phyloP scores from a whole-genome alignment of 2,329 filamentous ascomycete genomes.

The Tympanopsis confertula region DNA sequence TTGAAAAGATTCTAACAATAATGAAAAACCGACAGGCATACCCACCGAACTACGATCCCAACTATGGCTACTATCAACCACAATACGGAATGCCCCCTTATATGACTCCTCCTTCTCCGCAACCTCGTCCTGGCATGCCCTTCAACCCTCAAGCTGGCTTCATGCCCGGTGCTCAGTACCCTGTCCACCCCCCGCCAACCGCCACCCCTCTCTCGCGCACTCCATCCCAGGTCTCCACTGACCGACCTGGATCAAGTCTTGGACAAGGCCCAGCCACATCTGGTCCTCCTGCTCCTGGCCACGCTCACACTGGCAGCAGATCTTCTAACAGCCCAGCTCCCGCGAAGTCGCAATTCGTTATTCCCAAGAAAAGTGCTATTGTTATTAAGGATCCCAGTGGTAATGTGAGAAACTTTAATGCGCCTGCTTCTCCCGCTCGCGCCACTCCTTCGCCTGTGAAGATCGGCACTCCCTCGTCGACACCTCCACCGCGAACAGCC shows the following conservation, averaged over 20 bases:
- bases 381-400: conserved; percentile 80
- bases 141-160: conserved; percentile 32
- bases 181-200: conserved; percentile 30
- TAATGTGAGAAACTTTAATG: conserved; percentile 55
- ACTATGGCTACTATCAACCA: background rate
- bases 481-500: conserved; percentile 66
- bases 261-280: conserved; percentile 48
- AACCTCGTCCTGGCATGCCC: conserved; percentile 22
- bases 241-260: conserved; percentile 52
- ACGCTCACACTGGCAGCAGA: background rate
- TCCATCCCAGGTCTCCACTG: conserved; percentile 46
- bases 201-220: conserved; percentile 68
- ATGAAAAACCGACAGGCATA: conserved; percentile 56
- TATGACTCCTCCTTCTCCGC: conserved; percentile 1
- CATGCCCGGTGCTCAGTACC: conserved; percentile 25
- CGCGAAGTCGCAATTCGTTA: conserved; percentile 30
- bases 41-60: conserved; percentile 22
- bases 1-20: conserved; percentile 63
- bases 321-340: conserved; percentile 17
- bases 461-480: conserved; percentile 63
- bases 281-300: conserved; percentile 38
- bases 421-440: conserved; percentile 44
- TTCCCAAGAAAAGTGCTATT: conserved; percentile 61
- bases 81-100: background rate
- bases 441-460: conserved; percentile 46